Base-by-base conservation (phyloP, 2,329 filamentous ascomycete species). In the Alternaria panax region DNA sequence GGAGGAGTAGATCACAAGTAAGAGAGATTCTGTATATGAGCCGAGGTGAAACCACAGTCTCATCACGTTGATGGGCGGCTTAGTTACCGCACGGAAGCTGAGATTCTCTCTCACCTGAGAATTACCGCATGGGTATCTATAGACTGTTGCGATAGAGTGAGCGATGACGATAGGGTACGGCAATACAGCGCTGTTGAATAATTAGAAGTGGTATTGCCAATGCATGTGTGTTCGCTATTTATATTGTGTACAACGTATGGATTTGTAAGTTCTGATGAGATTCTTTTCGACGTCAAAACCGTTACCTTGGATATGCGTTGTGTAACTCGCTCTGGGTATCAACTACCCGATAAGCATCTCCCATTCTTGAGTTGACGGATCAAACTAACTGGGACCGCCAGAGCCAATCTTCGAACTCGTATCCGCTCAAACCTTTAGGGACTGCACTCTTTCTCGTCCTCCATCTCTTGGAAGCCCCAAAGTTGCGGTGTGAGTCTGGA, bases 351-450 rank as follows among this genome's bases (percentile, higher is more conserved):
- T 7, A 28, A 7, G 5, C 27, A 9, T 9, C 7, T 28, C 3
- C 9, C 27, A 9, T 9, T 28, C 27, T 28, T 28, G n/a, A 28
- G 27, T 28, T 28, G 27, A 9, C 9, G 27, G 2, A 28, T 28
- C 2, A 28, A 28, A 28, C 3, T 9, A 28, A 28, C 7, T 9
- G 27, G 9, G 27, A 7, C 30, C 42, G 69, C 69, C 66, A 73
- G 36, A 71, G 66, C 70, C 68, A 71, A 58, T 69, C 59, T 57
- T 71, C 68, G 57, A 71, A 69, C 24, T 66, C 65, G 2, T 54
- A 54, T 8, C 36, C 24, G 9, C 59, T 36, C 28, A 71, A 51
- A 36, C 45, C 52, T 41, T 54, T 18, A 45, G 64, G 67, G 51
- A 68, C 45, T 3, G 69, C 60, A 50, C 69, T 51, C 53, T 62